Base-by-base conservation (phyloP, 2,329 filamentous ascomycete genomes). In the Xylaria sp. region DNA sequence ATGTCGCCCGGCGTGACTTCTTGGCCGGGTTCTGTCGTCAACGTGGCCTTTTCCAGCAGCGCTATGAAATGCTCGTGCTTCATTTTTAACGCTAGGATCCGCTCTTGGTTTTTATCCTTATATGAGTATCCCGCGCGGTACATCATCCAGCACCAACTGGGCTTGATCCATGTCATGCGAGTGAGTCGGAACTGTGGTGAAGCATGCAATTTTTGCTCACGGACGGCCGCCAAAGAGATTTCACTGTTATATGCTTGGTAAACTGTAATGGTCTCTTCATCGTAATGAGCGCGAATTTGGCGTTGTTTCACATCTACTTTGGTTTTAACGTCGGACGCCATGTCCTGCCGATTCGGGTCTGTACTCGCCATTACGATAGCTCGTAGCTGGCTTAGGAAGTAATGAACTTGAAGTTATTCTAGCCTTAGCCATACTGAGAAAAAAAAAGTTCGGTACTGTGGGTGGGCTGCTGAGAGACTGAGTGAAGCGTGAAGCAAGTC, bases 41-140 rank as follows among this genome's bases (percentile, higher is more conserved):
- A 66, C 13, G 80, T 73, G 8, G 79, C 79, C 44, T 74, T 70
- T 23, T 76, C 73, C 1, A 90, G 78, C 2, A 90, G 78, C 18
- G 75, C 76, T 42, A 84, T 71, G 48, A 90, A 90, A 25, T 83
- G 78, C 1, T 77, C 79, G 59, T 83, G 85, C 27, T 79, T 84
- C 79, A 90, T 86, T 58, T 81, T 84, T 5, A 91, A 78, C 0
- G 88, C 88, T 1, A 91, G 81, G 29, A 90, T 86, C 55, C 83
- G 84, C 40, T 83, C 81, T 76, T 91, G 88, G 2, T 83, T 77
- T 0, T 76, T 35, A 68, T 88, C 86, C 72, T 90, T 90, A 76
- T 81, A 83, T 0, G 85, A 86, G 79, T 89, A 91, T 18, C 87
- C 88, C 23, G 83, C 82, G 57, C 88, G 87, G 75, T 91, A 90